phyloP scores from a whole-genome alignment of 192 early-diverging fungal genomes.

The Coemansia sp. region DNA sequence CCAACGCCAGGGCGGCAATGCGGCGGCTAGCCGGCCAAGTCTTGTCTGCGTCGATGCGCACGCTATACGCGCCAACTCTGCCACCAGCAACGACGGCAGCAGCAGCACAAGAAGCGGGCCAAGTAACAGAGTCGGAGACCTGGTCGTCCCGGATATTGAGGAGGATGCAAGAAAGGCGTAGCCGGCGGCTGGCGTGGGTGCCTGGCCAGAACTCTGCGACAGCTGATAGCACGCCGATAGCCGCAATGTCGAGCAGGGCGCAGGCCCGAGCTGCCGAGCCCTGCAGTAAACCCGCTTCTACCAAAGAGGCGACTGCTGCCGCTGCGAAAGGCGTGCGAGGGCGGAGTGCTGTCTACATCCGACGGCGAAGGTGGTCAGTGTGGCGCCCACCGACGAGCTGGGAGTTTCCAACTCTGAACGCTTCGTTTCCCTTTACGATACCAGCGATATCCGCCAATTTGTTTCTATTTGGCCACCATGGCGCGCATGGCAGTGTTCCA shows the following conservation, averaged over 20 bases:
- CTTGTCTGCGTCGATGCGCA: constrained; percentile 1
- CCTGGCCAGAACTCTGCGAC: not conserved
- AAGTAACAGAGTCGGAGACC: not conserved
- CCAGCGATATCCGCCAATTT: constrained; percentile 35
- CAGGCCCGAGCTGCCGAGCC: not conserved
- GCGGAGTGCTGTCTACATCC: not conserved
- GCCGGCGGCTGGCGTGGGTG: constrained; percentile 4
- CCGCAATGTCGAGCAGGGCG: not conserved
- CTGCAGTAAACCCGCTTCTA: not conserved
- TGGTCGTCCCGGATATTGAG: constrained; percentile 8
- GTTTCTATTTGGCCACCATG: constrained; percentile 25
- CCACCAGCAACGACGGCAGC: not conserved
- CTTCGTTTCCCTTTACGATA: constrained; percentile 51
- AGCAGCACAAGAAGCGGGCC: not conserved
- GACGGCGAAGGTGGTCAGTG: constrained; percentile 26
- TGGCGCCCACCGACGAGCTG: constrained; percentile 23
- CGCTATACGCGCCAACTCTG: not conserved
- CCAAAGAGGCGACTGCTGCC: not conserved
- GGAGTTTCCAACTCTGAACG: constrained; percentile 51
- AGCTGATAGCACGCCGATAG: not conserved
- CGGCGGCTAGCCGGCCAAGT: constrained; percentile 11
- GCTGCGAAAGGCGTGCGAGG: not conserved
- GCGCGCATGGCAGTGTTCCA: constrained; percentile 21
- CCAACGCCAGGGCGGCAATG: constrained; percentile 8
- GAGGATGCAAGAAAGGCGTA: constrained; percentile 10